Evolutionary conservation across 2,329 filamentous ascomycete species (phyloP), one percentile per base, ranked within the genome.

Genomic region (Talaromyces sp.): DNA sequence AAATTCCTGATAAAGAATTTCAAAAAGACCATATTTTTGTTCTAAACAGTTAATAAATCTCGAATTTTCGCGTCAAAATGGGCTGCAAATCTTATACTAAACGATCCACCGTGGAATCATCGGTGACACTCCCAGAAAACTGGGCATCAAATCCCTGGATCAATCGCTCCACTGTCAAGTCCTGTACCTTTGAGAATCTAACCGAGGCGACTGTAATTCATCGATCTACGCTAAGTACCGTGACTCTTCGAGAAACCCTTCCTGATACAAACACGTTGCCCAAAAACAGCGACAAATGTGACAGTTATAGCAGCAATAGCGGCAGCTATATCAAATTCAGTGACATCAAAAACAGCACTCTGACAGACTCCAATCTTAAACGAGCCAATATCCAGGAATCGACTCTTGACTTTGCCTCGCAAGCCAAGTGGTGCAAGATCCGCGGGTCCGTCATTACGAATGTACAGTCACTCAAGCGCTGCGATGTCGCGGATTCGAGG

Each of bases 81-180:
- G 49, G 17, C 5, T 53, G 13, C 49, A 53, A 53, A 30, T 17
- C 49, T 8, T 53, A 53, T 13, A 28, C 25, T 53, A 30, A n/a
- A 53, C 49, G 49, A 17, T 53, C 49, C 25, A 53, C 25, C 25
- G 49, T 53, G 25, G 25, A 19, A 28, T 30, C 49, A 11, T 32
- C 27, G 4, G 49, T 53, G 25, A 30, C 13, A 30, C 49, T 56
- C 7, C 63, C 61, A 17, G 59, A 62, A n/a, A 47, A 39, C 33
- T 59, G 57, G 63, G 59, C 61, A 11, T 59, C 36, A 17, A 63
- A 62, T 33, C 64, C 64, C 9, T 30, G 19, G 9, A 58, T 66
- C 25, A 63, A 65, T 19, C 42, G 54, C 28, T 65, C 61, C n/a
- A 53, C 54, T n/a, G 36, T 66, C 27, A 36, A 59, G 25, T 58